phyloP scores from a whole-genome alignment of 2,329 filamentous ascomycete species.

The Colletotrichum sp. region DNA sequence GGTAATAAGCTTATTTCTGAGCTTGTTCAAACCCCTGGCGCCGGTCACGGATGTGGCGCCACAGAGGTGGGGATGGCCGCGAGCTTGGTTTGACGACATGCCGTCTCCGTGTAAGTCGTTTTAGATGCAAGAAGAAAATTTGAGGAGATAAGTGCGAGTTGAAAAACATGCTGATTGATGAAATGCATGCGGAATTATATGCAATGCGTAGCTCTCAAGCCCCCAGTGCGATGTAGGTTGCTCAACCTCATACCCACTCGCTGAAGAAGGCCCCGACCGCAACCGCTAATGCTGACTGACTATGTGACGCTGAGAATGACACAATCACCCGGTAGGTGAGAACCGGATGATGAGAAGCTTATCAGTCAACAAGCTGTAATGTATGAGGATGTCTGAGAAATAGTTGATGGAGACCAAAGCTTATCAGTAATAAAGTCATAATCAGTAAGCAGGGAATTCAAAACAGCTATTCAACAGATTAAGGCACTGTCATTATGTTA shows the following conservation, averaged over 20 bases:
- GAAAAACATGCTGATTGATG: rapidly evolving
- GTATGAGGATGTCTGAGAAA: rapidly evolving
- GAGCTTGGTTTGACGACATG: background rate
- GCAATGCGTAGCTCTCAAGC: background rate
- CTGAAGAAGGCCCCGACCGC: background rate
- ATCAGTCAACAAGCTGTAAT: rapidly evolving
- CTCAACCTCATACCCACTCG: background rate
- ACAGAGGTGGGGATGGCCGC: background rate
- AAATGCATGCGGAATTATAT: rapidly evolving
- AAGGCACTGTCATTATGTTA: rapidly evolving
- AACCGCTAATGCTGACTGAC: rapidly evolving
- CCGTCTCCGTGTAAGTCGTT: background rate
- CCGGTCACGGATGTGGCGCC: background rate
- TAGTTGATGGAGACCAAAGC: rapidly evolving
- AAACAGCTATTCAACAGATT: rapidly evolving
- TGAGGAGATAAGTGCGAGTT: rapidly evolving
- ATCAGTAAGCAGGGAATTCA: rapidly evolving
- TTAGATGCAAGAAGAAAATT: background rate
- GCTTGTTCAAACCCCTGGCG: rapidly evolving
- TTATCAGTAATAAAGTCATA: no score
- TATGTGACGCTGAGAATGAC: background rate
- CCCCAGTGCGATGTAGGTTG: rapidly evolving
- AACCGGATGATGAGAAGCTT: rapidly evolving
- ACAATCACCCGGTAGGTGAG: rapidly evolving
- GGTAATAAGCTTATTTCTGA: background rate